Evolutionary conservation across 305 asterid species (phyloP).

Genomic region (Fraxinus sp.): DNA sequence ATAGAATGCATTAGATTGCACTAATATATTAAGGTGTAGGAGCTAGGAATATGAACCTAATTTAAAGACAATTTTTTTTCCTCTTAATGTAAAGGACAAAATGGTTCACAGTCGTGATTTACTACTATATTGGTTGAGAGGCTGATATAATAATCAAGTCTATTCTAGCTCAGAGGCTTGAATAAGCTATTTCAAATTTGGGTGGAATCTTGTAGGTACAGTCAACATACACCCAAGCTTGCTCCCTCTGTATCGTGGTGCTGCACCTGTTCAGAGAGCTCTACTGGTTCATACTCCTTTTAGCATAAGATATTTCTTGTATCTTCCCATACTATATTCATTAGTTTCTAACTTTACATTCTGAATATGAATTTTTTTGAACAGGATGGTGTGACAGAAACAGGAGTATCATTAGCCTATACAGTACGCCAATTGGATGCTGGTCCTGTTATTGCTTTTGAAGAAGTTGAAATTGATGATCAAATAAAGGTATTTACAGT

Average conservation of each 20-base stretch:
- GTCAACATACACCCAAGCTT: slow-evolving; percentile 91
- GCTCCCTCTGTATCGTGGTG: slow-evolving; percentile 95
- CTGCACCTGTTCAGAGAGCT: slow-evolving; percentile 98
- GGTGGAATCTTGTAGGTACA: slow-evolving; percentile 62
- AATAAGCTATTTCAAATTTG: slow-evolving; percentile 25
- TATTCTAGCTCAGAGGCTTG: slow-evolving; percentile 13
- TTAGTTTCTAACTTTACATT: slow-evolving; percentile 8
- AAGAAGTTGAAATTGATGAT: slow-evolving; percentile 60
- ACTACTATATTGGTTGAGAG: slow-evolving; percentile 6
- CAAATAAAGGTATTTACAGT: slow-evolving; percentile 59
- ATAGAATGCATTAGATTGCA: neutral
- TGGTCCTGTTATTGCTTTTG: slow-evolving; percentile 77
- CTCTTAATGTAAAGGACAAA: neutral
- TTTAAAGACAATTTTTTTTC: neutral
- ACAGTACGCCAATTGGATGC: slow-evolving; percentile 89
- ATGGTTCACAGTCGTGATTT: neutral
- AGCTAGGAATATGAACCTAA: neutral
- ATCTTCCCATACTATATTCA: slow-evolving; percentile 1
- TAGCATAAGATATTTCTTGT: slow-evolving; percentile 7
- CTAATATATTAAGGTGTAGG: neutral
- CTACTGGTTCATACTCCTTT: slow-evolving; percentile 53
- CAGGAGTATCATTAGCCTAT: slow-evolving; percentile 93
- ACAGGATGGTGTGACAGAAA: slow-evolving; percentile 89
- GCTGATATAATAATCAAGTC: slow-evolving; percentile 4
- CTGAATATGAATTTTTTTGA: slow-evolving; percentile 20